These are phyloP conservation scores for Phytopythium delawarense DNA, from an alignment of 352 stramenopile genomes.

Conservation along the genomic window DNA sequence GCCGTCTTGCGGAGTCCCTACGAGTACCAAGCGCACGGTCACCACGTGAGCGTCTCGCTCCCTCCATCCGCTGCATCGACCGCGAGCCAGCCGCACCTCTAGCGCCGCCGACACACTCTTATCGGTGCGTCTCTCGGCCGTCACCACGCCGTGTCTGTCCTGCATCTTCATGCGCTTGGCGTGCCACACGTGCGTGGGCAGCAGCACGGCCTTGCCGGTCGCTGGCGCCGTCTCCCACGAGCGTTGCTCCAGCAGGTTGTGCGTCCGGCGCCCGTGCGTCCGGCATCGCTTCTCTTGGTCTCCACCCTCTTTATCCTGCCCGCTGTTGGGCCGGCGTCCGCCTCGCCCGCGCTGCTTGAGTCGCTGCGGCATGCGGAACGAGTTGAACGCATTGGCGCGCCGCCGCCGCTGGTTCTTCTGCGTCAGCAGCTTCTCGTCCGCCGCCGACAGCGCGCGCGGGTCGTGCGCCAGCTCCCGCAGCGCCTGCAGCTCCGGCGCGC, in stretches of 20 bases:
- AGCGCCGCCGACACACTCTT: conserved; percentile 66
- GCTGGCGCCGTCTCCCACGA: conserved; percentile 18
- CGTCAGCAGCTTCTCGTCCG: conserved; percentile 40
- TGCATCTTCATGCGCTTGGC: conserved; percentile 73
- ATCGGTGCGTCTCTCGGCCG: conserved; percentile 43
- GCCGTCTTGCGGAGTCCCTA: conserved; percentile 43
- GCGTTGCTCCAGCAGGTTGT: conserved; percentile 33
- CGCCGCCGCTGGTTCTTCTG: conserved; percentile 67
- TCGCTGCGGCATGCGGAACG: conserved; percentile 55
- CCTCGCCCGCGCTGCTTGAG: background rate
- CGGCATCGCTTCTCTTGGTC: conserved; percentile 30
- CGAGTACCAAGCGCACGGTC: too few species aligned
- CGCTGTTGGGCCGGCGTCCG: conserved; percentile 6
- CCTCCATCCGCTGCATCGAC: background rate
- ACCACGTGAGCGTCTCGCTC: too few species aligned
- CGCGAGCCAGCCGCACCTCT: conserved; percentile 9
- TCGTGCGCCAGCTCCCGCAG: conserved; percentile 58
- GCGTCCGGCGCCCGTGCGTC: conserved; percentile 55
- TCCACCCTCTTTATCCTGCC: background rate
- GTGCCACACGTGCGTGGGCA: conserved; percentile 72
- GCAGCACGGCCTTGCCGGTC: conserved; percentile 25
- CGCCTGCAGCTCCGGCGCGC: conserved; percentile 69
- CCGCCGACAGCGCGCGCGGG: conserved; percentile 9
- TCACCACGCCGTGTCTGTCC: conserved; percentile 38
- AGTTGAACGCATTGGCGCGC: conserved; percentile 78